These are phyloP conservation scores for Coniochaeta hoffmannii DNA, from an alignment of 2,329 filamentous ascomycete species.

Conservation along the genomic window DNA sequence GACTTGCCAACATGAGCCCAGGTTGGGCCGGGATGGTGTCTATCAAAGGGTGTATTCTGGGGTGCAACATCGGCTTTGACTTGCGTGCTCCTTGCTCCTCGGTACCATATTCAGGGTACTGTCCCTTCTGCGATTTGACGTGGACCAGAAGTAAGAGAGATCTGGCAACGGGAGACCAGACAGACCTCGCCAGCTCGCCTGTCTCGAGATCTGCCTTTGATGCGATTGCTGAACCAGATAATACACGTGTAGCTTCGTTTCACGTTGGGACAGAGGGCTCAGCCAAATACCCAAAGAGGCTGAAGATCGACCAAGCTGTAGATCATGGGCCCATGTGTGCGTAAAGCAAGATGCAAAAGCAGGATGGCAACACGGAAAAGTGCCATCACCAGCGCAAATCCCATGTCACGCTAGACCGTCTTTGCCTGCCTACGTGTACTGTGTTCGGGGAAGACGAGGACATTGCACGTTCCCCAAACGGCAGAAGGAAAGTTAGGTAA, in stretches of 20 bases:
- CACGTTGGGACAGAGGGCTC: not conserved
- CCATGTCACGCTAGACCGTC: not conserved
- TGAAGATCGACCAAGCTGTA: not conserved
- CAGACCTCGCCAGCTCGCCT: too few relatives aligned
- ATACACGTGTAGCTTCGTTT: constrained; percentile 1
- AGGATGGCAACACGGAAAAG: not conserved
- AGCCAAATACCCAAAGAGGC: not conserved
- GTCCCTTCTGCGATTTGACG: not conserved
- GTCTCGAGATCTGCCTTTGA: too few relatives aligned
- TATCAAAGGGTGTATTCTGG: too few relatives aligned
- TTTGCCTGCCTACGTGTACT: not conserved
- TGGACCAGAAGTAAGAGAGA: not conserved
- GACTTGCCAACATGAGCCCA: too few relatives aligned
- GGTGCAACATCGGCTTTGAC: too few relatives aligned
- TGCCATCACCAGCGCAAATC: not conserved
- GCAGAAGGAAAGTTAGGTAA: too few relatives aligned
- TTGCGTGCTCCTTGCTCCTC: too few relatives aligned
- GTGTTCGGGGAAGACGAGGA: too few relatives aligned
- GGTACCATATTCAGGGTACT: too few relatives aligned
- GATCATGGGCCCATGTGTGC: not conserved
- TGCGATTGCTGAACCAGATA: not conserved
- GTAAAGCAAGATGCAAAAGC: not conserved
- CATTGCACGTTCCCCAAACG: too few relatives aligned
- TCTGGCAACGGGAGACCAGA: too few relatives aligned
- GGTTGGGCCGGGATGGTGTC: too few relatives aligned